phyloP scores from a whole-genome alignment of 208 protist genomes.

The Trichomonas tenax region DNA sequence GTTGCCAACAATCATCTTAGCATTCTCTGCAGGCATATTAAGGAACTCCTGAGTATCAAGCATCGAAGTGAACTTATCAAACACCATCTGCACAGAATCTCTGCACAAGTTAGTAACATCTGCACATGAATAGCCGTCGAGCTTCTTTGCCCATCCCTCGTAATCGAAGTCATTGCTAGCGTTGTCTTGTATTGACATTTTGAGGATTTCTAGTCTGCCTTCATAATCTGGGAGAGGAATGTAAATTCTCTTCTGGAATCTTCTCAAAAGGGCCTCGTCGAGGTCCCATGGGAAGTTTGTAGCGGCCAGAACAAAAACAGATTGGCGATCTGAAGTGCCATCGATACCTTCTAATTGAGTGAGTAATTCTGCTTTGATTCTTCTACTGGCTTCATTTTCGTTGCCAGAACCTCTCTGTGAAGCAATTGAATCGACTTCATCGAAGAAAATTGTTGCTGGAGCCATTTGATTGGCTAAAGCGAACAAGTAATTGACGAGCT shows the following conservation, averaged over 20 bases:
- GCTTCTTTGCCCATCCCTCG: not conserved
- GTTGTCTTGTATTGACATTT: not conserved
- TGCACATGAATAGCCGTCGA: slow-evolving; percentile 50
- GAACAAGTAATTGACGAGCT: slow-evolving; percentile 61
- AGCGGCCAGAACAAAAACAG: slow-evolving; percentile 38
- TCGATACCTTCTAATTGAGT: slow-evolving; percentile 37
- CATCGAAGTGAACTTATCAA: not conserved
- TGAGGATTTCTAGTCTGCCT: slow-evolving; percentile 16
- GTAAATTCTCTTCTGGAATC: slow-evolving; percentile 42
- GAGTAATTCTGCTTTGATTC: slow-evolving; percentile 41
- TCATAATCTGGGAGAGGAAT: slow-evolving; percentile 36
- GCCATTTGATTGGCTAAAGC: slow-evolving; percentile 49
- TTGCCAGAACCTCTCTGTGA: not conserved
- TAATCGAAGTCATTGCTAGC: not conserved
- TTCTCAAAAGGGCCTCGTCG: slow-evolving; percentile 37
- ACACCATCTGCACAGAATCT: slow-evolving; percentile 47
- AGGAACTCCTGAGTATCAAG: not conserved
- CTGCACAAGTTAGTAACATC: slow-evolving; percentile 55
- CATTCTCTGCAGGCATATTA: not conserved
- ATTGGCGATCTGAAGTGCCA: not conserved
- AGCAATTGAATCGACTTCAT: slow-evolving; percentile 50
- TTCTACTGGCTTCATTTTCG: slow-evolving; percentile 40
- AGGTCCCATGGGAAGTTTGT: slow-evolving; percentile 43
- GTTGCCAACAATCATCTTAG: not conserved
- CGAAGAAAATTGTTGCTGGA: slow-evolving; percentile 62